These are phyloP conservation scores for Petrea volubilis DNA, from an alignment of 257 asterid species.

Conservation along the genomic window DNA sequence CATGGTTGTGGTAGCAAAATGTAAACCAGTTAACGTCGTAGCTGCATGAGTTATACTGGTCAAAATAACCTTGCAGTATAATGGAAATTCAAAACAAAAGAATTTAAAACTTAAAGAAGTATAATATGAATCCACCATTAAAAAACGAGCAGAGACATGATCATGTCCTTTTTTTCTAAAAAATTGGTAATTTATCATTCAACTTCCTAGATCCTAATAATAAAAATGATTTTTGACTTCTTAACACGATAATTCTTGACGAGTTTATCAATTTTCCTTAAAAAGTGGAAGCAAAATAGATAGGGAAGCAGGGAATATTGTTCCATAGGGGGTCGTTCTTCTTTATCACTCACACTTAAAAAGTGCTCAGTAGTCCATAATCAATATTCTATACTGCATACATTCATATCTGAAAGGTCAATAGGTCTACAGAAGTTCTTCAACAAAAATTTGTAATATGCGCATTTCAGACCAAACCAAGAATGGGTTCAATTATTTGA, in stretches of 20 bases:
- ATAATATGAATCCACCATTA: not conserved
- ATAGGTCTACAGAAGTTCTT: not conserved
- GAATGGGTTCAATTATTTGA: constrained; percentile 5
- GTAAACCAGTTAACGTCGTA: constrained; percentile 94
- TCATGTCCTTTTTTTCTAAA: not conserved
- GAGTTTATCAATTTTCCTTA: not conserved
- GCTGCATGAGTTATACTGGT: constrained; percentile 67
- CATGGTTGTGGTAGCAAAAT: constrained; percentile 92
- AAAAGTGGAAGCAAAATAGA: constrained; percentile 10
- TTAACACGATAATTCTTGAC: constrained; percentile 3
- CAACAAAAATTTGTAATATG: not conserved
- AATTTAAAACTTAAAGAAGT: constrained; percentile 1
- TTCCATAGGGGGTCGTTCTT: not conserved
- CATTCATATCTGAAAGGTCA: not conserved
- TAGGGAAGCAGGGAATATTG: constrained; percentile 5
- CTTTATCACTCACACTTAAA: constrained; percentile 3
- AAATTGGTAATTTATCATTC: not conserved
- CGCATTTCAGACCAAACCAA: constrained; percentile 9
- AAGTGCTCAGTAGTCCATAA: not conserved
- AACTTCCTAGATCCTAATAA: not conserved
- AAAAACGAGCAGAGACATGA: constrained; percentile 7
- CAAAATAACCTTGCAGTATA: constrained; percentile 14
- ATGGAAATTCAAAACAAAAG: not conserved
- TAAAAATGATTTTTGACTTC: constrained; percentile 1
- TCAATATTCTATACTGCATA: not conserved